Conservation (phyloP, 1,139 yeast species). For the Geotrichum citri-aurantii region DNA sequence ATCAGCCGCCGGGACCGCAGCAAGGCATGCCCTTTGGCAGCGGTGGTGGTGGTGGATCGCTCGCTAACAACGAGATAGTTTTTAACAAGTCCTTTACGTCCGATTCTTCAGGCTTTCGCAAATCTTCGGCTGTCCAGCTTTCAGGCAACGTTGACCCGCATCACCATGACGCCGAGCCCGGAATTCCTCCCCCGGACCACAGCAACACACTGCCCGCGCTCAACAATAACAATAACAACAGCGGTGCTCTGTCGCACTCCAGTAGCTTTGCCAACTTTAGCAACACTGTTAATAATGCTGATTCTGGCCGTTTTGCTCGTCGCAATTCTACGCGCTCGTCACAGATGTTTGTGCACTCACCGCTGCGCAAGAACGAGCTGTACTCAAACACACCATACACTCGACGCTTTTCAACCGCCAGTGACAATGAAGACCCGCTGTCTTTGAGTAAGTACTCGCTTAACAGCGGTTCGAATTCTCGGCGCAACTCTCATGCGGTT, state of each 20-base stretch:
- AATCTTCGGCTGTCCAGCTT: slow-evolving; percentile 25
- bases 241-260: neutral
- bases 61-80: slow-evolving; percentile 19
- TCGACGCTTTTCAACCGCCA: slow-evolving; percentile 16
- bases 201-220: slow-evolving; percentile 12
- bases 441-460: slow-evolving; percentile 32
- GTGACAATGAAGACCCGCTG: slow-evolving; percentile 33
- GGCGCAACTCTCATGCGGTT: slow-evolving; percentile 29
- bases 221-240: slow-evolving; percentile 1
- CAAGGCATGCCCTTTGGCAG: slow-evolving; percentile 11
- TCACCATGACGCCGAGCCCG: slow-evolving; percentile 8
- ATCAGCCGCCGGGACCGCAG: slow-evolving; percentile 13
- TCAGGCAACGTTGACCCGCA: slow-evolving; percentile 27
- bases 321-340: slow-evolving; percentile 10
- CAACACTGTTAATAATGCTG: slow-evolving; percentile 5
- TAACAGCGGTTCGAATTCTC: slow-evolving; percentile 26
- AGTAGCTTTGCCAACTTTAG: slow-evolving; percentile 2
- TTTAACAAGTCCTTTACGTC: slow-evolving; percentile 31
- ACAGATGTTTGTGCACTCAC: slow-evolving; percentile 11
- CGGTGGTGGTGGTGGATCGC: slow-evolving; percentile 8
- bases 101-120: slow-evolving; percentile 30
- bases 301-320: slow-evolving; percentile 8
- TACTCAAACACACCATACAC: slow-evolving; percentile 10
- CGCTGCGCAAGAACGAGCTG: slow-evolving; percentile 12
- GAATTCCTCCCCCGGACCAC: slow-evolving; percentile 11